Evolutionary conservation across 2,329 filamentous ascomycete species (phyloP).

Genomic region (Cordyceps tenuipes): DNA sequence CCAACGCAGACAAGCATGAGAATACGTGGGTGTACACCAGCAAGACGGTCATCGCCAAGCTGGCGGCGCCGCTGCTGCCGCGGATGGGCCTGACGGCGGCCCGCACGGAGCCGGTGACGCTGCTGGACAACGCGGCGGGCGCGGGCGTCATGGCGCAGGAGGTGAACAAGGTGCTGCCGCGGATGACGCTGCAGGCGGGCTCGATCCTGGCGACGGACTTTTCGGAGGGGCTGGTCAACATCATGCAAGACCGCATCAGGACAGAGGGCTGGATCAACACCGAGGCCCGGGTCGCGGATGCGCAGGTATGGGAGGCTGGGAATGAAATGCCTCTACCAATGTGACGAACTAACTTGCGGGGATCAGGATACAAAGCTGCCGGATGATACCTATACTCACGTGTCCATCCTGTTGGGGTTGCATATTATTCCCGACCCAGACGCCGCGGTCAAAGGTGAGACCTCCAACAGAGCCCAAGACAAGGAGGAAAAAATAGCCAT

Average conservation of each 20-base stretch:
- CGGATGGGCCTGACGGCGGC: conserved; percentile 8
- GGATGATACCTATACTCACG: conserved; percentile 32
- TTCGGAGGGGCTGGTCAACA: conserved; percentile 32
- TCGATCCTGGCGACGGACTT: conserved; percentile 42
- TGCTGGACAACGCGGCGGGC: conserved; percentile 48
- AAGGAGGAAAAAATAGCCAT: too few species aligned
- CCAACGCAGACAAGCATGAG: not conserved
- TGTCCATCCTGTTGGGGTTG: conserved; percentile 39
- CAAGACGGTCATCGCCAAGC: conserved; percentile 3
- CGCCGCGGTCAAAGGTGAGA: conserved; percentile 22
- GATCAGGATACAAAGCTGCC: conserved; percentile 31
- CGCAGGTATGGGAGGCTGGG: conserved; percentile 30
- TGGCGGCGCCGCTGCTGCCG: conserved; percentile 4
- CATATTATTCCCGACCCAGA: conserved; percentile 37
- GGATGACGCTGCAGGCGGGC: conserved; percentile 31
- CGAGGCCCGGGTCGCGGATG: conserved; percentile 36
- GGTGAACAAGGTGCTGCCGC: conserved; percentile 30
- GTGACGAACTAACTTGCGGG: not conserved
- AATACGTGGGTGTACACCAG: not conserved
- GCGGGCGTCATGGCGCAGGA: conserved; percentile 39
- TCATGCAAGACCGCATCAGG: conserved; percentile 30
- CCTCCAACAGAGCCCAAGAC: too few species aligned
- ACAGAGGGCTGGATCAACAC: conserved; percentile 38
- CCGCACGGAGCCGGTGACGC: conserved; percentile 22
- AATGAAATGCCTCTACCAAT: not conserved